phyloP scores from a whole-genome alignment of 768 basidiomycete genomes.

The Auricularia sp. region DNA sequence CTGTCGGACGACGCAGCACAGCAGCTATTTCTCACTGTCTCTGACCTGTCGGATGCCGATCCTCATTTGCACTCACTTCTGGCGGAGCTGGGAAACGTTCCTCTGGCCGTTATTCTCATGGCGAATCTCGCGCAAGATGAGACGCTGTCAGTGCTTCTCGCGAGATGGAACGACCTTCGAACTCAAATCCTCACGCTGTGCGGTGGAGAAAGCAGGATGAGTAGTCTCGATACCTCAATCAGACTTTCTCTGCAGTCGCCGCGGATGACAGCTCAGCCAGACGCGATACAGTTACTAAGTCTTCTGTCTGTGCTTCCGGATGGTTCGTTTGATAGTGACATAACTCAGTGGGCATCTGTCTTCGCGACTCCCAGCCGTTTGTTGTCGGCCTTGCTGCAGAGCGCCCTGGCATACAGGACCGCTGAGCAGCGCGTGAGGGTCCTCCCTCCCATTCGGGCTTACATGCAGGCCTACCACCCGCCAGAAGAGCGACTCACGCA shows the following conservation, averaged over 20 bases:
- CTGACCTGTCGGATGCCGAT: background rate
- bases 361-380: background rate
- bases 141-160: background rate
- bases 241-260: background rate
- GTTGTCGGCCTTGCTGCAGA: slow-evolving; percentile 11
- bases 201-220: background rate
- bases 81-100: background rate
- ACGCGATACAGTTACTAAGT: background rate
- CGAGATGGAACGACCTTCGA: background rate
- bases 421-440: slow-evolving; percentile 12
- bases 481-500: slow-evolving; percentile 1
- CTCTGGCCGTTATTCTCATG: background rate
- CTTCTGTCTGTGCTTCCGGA: background rate
- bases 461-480: slow-evolving; percentile 11
- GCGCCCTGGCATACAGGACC: slow-evolving; percentile 13
- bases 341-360: slow-evolving; percentile 8
- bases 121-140: background rate
- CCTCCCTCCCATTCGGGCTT: slow-evolving; percentile 15
- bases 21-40: background rate
- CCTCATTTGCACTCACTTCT: background rate
- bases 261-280: background rate
- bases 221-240: background rate
- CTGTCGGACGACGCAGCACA: background rate
- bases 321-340: slow-evolving; percentile 8
- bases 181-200: background rate